Base-by-base conservation (phyloP, 2,329 filamentous ascomycete genomes). In the Dissoconium aciculare region DNA sequence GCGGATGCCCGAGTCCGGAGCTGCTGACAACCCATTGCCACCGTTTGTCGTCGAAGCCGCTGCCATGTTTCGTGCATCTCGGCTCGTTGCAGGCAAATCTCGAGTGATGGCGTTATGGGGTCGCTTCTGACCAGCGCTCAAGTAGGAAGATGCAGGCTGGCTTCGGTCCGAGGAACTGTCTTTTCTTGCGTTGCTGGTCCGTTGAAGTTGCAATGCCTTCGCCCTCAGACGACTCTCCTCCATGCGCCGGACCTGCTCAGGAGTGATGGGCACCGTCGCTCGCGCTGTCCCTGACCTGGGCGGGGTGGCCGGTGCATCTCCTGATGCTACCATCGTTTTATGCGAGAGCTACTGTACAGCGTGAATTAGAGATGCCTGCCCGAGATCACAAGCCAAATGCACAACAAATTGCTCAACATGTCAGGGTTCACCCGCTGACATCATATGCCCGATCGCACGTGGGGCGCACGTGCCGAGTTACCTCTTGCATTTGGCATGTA, bases 191-290 rank as follows among this genome's bases (percentile, higher is more conserved):
- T 76, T 71, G 17, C 76, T 73, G 47, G 84, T 74, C 35, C 69
- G 69, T 47, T 78, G 74, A 43, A 81, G 72, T 35, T 80, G 78
- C 11, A 85, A 64, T 2, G 84, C 85, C 66, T 94, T 95, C 33
- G 89, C 82, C 57, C 75, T 80, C 16, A 94, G 69, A 12, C 87
- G 73, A 45, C 76, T 85, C 54, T 87, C 74, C 71, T 94, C 87
- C 52, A 72, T 71, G 41, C 62, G 62, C 29, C 68, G 63, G 28
- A 71, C 62, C 50, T 74, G 69, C 45, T 75, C 71, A 6, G 71
- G 68, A 2, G 70, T 74, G 17, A 71, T 57, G 21, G 66, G 63
- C 14, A n/a, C n/a, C n/a, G n/a, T n/a, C n/a, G n/a, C n/a, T n/a
- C n/a, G n/a, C n/a, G n/a, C n/a, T n/a, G n/a, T n/a, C n/a, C n/a